These are phyloP conservation scores for Boletus eberwhitei DNA, from an alignment of 768 basidiomycete genomes.

Conservation along the genomic window DNA sequence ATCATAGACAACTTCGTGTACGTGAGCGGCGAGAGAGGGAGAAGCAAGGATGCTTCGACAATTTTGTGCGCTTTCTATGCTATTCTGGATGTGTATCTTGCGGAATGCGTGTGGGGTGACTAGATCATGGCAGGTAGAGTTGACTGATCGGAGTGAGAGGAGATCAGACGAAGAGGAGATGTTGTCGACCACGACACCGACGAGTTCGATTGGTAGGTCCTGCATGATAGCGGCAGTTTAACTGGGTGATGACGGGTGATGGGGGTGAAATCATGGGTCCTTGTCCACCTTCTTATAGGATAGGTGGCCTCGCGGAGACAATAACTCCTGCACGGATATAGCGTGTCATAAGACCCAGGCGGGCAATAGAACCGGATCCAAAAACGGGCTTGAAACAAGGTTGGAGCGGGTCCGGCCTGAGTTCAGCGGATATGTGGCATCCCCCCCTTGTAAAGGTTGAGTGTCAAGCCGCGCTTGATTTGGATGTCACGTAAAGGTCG, in stretches of 20 bases:
- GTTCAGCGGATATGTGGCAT: background rate
- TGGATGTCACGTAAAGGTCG: background rate
- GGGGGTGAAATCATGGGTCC: background rate
- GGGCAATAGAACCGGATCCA: background rate
- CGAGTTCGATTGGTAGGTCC: constrained; percentile 27
- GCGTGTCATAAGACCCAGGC: background rate
- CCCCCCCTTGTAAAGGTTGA: background rate
- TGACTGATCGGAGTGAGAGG: constrained; percentile 27
- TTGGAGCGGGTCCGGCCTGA: background rate
- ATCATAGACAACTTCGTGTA: constrained; percentile 30
- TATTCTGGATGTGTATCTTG: constrained; percentile 24
- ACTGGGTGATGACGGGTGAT: too few relatives aligned
- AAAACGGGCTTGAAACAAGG: background rate
- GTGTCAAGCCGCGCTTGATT: background rate
- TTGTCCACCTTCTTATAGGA: constrained; percentile 8
- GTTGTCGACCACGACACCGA: constrained; percentile 23
- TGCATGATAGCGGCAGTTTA: constrained; percentile 12
- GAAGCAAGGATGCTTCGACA: constrained; percentile 21
- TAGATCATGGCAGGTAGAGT: constrained; percentile 22
- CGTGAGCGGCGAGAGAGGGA: constrained; percentile 21
- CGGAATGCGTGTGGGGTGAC: constrained; percentile 26
- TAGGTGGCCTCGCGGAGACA: background rate
- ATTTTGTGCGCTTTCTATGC: constrained; percentile 26
- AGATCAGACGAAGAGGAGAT: constrained; percentile 26
- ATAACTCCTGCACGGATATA: background rate